A percentile compares a stretch with the other conserved stretches of the same genome.
These are phyloP conservation scores for Aureobasidium sp. DNA, from an alignment of 2,329 filamentous ascomycete genomes.

Conservation along the genomic window DNA sequence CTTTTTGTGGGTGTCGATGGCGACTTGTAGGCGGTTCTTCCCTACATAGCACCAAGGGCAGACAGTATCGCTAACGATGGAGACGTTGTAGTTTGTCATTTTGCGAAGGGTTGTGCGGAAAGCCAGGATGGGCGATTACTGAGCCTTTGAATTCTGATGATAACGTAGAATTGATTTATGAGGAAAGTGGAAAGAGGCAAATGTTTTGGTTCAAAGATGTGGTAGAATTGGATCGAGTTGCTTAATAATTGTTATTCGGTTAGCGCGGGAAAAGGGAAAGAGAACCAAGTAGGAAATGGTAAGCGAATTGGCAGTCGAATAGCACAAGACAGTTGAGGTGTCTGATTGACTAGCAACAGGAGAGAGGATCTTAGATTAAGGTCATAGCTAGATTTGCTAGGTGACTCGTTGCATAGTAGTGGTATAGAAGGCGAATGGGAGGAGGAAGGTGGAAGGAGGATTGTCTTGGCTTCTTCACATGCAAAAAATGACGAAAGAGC, in stretches of 20 bases:
- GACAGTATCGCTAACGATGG: conserved; percentile 72
- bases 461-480: conserved; percentile 9
- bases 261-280: background rate
- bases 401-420: background rate
- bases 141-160: background rate
- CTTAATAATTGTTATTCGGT: conserved; percentile 12
- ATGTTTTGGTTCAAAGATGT: background rate
- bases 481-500: conserved; percentile 11
- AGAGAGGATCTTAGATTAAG: background rate
- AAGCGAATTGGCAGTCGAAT: background rate
- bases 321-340: background rate
- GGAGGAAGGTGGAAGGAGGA: background rate
- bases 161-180: background rate
- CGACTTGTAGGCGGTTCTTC: conserved; percentile 64
- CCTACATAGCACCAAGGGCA: conserved; percentile 75
- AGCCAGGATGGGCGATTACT: conserved; percentile 20
- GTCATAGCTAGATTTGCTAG: background rate
- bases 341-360: background rate
- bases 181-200: background rate
- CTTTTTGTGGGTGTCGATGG: conserved; percentile 54
- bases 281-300: background rate
- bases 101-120: conserved; percentile 23
- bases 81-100: conserved; percentile 71
- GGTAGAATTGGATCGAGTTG: background rate
- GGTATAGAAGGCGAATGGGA: background rate